Evolutionary conservation across 2,329 filamentous ascomycete genomes (phyloP).

Genomic region (Fusarium coffeatum): DNA sequence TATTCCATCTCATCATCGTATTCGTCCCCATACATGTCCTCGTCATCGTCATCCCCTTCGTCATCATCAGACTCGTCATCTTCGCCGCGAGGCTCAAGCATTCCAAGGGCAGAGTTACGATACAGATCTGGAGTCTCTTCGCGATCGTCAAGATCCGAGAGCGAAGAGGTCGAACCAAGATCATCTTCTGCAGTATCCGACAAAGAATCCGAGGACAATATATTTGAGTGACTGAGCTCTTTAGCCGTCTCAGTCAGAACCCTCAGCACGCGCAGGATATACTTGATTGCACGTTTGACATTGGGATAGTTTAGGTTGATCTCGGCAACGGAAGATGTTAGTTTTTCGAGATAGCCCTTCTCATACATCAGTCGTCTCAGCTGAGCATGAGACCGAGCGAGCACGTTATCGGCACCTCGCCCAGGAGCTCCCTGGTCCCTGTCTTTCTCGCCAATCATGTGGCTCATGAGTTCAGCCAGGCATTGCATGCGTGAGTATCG

Average conservation of each 20-base stretch:
- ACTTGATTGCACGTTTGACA: constrained; percentile 94
- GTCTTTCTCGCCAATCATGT: constrained; percentile 86
- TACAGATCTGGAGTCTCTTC: constrained; percentile 98
- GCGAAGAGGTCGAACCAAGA: constrained; percentile 85
- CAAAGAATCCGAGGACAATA: constrained; percentile 74
- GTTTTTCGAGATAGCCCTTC: constrained; percentile 89
- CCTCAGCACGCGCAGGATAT: constrained; percentile 90
- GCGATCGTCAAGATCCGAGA: constrained; percentile 86
- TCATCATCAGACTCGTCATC: constrained; percentile 84
- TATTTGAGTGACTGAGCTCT: constrained; percentile 82
- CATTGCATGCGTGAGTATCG: constrained; percentile 90
- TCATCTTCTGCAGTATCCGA: constrained; percentile 84
- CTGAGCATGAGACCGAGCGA: constrained; percentile 77
- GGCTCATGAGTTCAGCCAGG: constrained; percentile 90
- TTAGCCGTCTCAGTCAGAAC: constrained; percentile 89
- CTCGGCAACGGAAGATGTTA: constrained; percentile 93
- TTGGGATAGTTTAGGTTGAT: constrained; percentile 95
- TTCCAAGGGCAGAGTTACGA: constrained; percentile 93
- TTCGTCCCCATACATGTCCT: constrained; percentile 93
- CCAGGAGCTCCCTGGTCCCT: constrained; percentile 63
- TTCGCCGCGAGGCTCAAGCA: constrained; percentile 87
- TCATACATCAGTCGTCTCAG: constrained; percentile 97
- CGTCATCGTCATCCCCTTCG: constrained; percentile 79
- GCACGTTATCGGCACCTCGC: constrained; percentile 54
- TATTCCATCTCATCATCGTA: constrained; percentile 96